Base-by-base conservation (phyloP, 331 rosid genomes). In the Prunus yedoensis region DNA sequence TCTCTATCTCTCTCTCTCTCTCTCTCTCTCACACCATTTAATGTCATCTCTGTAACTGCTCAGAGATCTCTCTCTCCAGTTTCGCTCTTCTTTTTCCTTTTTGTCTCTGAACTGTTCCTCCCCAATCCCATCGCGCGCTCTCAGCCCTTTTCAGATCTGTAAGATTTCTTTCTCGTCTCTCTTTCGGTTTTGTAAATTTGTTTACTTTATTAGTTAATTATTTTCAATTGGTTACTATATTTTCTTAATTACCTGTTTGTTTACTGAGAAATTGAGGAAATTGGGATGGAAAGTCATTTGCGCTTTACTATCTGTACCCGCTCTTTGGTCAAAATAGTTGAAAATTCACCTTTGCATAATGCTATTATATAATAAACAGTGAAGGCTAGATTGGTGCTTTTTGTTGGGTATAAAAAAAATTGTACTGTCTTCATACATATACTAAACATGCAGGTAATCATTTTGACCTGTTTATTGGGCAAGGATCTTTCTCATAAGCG, bases 131-230 rank as follows among this genome's bases (percentile, higher is more conserved):
- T 21, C n/a, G 53, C 77, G 41, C 41, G 15, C 59, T 14, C 30
- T 77, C 52, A 12, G 46, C 38, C 43, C 68, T 23, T 59, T 41
- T 68, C 76, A 60, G 86, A 86, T 86, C 90, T 56, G 83, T 77
- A 62, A 73, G 79, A 10, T 63, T 80, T 32, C 76, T 51, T 41
- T 28, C n/a, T 50, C 58, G 11, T 63, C 23, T 76, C 30, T 30
- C 9, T 30, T 3, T 59, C 7, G 35, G 2, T 43, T 53, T 16
- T 1, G 9, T 38, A 38, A 38, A 38, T 6, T 17, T 14, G 27
- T 66, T 1, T 25, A 13, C 62, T 8, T 23, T 13, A 0, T 28
- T 23, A n/a, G 25, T 54, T 78, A 10, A 53, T 64, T 3, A 2
- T 11, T 28, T 53, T 47, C 47, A 8, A 10, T 72, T 73, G 43